Base-by-base conservation (phyloP, 2,329 filamentous ascomycete species). In the Aureobasidium pullulans region DNA sequence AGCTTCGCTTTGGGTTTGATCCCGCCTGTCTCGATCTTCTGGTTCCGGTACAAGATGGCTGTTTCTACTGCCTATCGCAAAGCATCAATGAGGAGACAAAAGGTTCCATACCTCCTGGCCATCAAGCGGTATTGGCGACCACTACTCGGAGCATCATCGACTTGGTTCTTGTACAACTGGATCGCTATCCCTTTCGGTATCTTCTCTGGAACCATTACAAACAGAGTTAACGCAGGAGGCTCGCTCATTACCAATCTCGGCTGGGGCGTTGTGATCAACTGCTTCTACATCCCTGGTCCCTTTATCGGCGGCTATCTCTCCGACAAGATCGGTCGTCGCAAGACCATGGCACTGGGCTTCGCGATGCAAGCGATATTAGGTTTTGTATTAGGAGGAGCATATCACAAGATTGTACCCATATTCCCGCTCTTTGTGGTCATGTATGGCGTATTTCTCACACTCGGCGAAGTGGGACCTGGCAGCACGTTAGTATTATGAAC, bases 231-330 rank as follows among this genome's bases (percentile, higher is more conserved):
- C 80, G 61, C 63, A 15, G 37, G 83, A 0, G 81, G 86, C 0
- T 76, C 95, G 2, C 90, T 89, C 65, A 88, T 87, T 63, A 76
- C 67, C 64, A 60, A 85, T 16, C 90, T 96, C 59, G 91, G 90
- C 43, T 96, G 90, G 90, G 91, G 90, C 69, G 90, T 87, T 0
- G 81, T 96, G 32, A 84, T 94, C 76, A 95, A 94, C 71, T 75
- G 90, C 62, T 96, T 96, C 72, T 94, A 94, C 71, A 81, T 95
- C 49, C 90, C 90, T 0, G 91, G 91, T 0, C 88, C 89, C 13
- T 78, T 90, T 57, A 73, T 88, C 5, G 91, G 91, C 23, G 88
- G 89, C 0, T 87, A 88, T 56, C 76, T 89, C 6, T 87, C 84
- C 32, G 91, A 96, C 72, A 83, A 79, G 73, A 76, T 94, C 44